These are phyloP conservation scores for Podochytrium sp. DNA, from an alignment of 192 early-diverging fungal species.

Conservation along the genomic window DNA sequence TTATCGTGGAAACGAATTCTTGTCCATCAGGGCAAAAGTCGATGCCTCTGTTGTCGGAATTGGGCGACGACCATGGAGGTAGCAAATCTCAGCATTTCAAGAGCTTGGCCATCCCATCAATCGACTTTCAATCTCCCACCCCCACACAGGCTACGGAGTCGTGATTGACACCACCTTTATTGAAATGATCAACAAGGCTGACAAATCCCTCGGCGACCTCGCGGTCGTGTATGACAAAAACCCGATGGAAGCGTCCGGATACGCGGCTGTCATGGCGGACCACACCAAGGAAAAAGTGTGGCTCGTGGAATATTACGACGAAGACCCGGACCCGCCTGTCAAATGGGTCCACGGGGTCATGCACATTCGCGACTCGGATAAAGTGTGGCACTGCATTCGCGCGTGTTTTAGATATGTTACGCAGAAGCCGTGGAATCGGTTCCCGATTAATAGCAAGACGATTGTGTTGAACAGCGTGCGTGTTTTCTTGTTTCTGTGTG, in stretches of 20 bases:
- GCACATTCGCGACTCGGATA: constrained; percentile 68
- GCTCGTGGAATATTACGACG: constrained; percentile 74
- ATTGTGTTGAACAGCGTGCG: constrained; percentile 72
- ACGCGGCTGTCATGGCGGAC: constrained; percentile 83
- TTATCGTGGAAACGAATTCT: constrained; percentile 89
- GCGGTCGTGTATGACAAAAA: constrained; percentile 90
- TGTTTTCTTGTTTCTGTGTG: neutral
- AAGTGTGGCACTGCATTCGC: constrained; percentile 78
- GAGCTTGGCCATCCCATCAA: neutral
- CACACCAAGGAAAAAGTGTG: constrained; percentile 76
- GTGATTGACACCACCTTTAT: constrained; percentile 78
- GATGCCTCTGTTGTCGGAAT: constrained; percentile 80
- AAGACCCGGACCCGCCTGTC: constrained; percentile 77
- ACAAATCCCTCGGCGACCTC: constrained; percentile 66
- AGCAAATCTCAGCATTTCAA: neutral
- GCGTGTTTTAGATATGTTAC: constrained; percentile 89
- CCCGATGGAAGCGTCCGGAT: constrained; percentile 83
- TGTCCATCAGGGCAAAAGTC: constrained; percentile 91
- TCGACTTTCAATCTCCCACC: neutral
- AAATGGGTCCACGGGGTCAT: constrained; percentile 77
- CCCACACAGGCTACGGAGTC: constrained; percentile 60
- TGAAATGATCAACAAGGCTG: constrained; percentile 67
- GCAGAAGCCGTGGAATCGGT: constrained; percentile 86
- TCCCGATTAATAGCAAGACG: constrained; percentile 77
- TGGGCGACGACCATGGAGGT: constrained; percentile 69